A percentile compares a stretch with the other conserved stretches of the same genome.
Conservation (phyloP, 129 eudicot genomes). For the sunflower (Helianthus annuus) region HanXRQr2.0-SUNRISE NC_035433.2:146305549-146306048, state of each 20-base stretch:
- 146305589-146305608: slow-evolving; percentile 10
- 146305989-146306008: slow-evolving; percentile 1
- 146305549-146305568: slow-evolving; percentile 10
- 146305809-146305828: not conserved
- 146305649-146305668: slow-evolving; percentile 14
- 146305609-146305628: slow-evolving; percentile 12
- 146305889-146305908: not conserved
- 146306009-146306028: not conserved
- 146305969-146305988: not conserved
- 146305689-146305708: not conserved
- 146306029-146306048: not conserved
- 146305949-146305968: not conserved
- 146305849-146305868: not conserved
- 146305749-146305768: not conserved
- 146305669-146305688: slow-evolving; percentile 10
- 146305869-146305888: slow-evolving; percentile 7
- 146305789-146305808: slow-evolving; percentile 3
- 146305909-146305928: not conserved
- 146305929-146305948: not conserved
- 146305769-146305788: not conserved
- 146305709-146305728: slow-evolving; percentile 14
- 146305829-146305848: not conserved
- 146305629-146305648: not conserved
- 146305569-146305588: not conserved
- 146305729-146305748: slow-evolving; percentile 17